Evolutionary conservation across 139 green algal genomes (phyloP).

Genomic region (Pleodorina starrii): DNA sequence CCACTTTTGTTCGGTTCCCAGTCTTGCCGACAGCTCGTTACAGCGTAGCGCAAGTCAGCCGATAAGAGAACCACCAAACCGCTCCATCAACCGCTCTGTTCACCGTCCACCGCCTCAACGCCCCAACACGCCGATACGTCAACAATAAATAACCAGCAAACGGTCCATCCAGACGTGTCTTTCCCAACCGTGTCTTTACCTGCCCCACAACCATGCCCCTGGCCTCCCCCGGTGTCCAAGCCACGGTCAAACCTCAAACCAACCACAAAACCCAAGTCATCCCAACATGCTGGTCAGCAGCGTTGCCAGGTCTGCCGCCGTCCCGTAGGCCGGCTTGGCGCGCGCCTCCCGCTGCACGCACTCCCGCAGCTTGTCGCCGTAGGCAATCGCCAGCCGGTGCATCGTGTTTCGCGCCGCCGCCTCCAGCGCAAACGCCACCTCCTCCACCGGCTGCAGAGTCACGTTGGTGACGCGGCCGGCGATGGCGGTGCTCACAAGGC

Average conservation of each 20-base stretch:
- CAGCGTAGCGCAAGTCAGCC: too few relatives aligned
- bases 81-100: too few relatives aligned
- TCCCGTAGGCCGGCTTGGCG: constrained; percentile 41
- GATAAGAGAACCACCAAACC: too few relatives aligned
- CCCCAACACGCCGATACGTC: too few relatives aligned
- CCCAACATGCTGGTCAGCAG: constrained; percentile 16
- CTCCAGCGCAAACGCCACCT: constrained; percentile 57
- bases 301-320: background rate
- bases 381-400: constrained; percentile 49
- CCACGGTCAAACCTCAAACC: too few relatives aligned
- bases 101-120: too few relatives aligned
- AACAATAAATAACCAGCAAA: too few relatives aligned
- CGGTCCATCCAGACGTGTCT: too few relatives aligned
- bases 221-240: too few relatives aligned
- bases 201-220: background rate
- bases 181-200: too few relatives aligned
- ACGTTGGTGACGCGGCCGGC: constrained; percentile 5
- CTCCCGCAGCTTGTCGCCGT: constrained; percentile 48
- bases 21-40: too few relatives aligned
- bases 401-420: constrained; percentile 31
- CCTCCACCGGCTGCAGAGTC: constrained; percentile 54
- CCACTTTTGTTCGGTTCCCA: too few relatives aligned
- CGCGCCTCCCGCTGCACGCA: constrained; percentile 45
- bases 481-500: constrained; percentile 1
- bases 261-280: background rate